These are phyloP conservation scores for Petasospora fabianii DNA, from an alignment of 1,139 yeast genomes.

Conservation along the genomic window DNA sequence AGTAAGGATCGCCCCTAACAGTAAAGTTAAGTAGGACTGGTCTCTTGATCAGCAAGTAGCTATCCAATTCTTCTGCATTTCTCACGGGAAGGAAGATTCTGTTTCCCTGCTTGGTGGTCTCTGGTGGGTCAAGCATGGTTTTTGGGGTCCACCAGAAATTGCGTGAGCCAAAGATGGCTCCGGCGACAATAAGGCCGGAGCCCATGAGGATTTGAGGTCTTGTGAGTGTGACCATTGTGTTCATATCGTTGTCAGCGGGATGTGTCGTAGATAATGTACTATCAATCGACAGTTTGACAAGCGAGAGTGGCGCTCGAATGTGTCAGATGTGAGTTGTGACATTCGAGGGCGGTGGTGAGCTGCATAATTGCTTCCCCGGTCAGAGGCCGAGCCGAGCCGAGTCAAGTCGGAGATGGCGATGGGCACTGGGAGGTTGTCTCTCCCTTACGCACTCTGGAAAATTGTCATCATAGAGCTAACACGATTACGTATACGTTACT, in stretches of 20 bases:
- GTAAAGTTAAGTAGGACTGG: slow-evolving; percentile 76
- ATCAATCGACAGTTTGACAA: too few relatives aligned
- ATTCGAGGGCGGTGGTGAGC: too few relatives aligned
- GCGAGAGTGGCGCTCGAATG: too few relatives aligned
- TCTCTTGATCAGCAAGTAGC: slow-evolving; percentile 46
- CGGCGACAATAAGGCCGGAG: slow-evolving; percentile 22
- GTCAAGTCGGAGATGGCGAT: too few relatives aligned
- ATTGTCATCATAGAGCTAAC: too few relatives aligned
- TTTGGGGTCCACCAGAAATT: slow-evolving; percentile 28
- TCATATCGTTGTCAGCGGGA: slow-evolving; percentile 4
- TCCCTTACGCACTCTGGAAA: too few relatives aligned
- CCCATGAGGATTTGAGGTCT: slow-evolving; percentile 24
- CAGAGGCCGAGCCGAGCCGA: too few relatives aligned
- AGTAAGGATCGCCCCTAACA: slow-evolving; percentile 57
- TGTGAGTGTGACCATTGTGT: slow-evolving; percentile 16
- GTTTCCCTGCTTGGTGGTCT: slow-evolving; percentile 28
- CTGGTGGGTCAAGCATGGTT: slow-evolving; percentile 31
- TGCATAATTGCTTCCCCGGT: too few relatives aligned
- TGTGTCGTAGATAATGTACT: too few relatives aligned
- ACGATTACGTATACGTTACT: too few relatives aligned
- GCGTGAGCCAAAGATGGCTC: slow-evolving; percentile 22
- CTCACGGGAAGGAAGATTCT: slow-evolving; percentile 43
- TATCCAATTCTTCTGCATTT: slow-evolving; percentile 51
- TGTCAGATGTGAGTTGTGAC: too few relatives aligned
- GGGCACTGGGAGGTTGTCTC: too few relatives aligned